phyloP scores from a whole-genome alignment of 2,329 filamentous ascomycete genomes.

The Stagonosporopsis rhizophila region DNA sequence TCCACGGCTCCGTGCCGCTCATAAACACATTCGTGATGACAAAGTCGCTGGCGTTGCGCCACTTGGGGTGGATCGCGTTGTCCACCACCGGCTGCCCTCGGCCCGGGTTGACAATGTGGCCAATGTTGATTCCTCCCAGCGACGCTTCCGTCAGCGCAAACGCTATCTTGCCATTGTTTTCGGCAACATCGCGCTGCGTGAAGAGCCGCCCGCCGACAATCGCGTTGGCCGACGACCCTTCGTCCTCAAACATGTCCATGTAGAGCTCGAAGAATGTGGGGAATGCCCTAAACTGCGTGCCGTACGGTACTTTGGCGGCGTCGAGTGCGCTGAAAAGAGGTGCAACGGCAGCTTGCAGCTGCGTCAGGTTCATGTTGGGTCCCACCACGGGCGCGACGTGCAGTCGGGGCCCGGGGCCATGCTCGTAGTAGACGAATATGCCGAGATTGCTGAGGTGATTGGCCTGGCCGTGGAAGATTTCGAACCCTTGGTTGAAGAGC shows the following conservation, averaged over 20 bases:
- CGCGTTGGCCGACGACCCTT: conserved; percentile 37
- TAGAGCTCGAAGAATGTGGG: conserved; percentile 48
- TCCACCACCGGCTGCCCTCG: conserved; percentile 36
- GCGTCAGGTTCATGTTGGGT: conserved; percentile 39
- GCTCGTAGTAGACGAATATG: conserved; percentile 48
- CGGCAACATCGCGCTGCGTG: conserved; percentile 37
- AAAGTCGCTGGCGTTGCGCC: conserved; percentile 47
- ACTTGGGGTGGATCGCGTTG: conserved; percentile 45
- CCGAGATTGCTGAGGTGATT: conserved; percentile 44
- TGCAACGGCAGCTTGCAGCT: conserved; percentile 36
- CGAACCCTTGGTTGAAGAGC: conserved; percentile 38
- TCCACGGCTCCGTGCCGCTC: conserved; percentile 42
- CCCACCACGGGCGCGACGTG: conserved; percentile 45
- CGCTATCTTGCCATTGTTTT: conserved; percentile 33
- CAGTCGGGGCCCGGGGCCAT: conserved; percentile 35
- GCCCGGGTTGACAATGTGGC: conserved; percentile 47
- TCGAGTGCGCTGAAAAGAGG: conserved; percentile 41
- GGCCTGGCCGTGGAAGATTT: conserved; percentile 44
- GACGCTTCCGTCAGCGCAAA: conserved; percentile 37
- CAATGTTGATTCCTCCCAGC: conserved; percentile 37
- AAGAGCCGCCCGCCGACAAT: conserved; percentile 46
- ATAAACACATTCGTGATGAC: conserved; percentile 45
- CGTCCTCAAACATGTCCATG: conserved; percentile 48
- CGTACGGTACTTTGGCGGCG: conserved; percentile 42
- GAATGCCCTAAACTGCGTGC: conserved; percentile 38